phyloP scores from a whole-genome alignment of 2,329 filamentous ascomycete genomes.

The Stachybotrys elegans region DNA sequence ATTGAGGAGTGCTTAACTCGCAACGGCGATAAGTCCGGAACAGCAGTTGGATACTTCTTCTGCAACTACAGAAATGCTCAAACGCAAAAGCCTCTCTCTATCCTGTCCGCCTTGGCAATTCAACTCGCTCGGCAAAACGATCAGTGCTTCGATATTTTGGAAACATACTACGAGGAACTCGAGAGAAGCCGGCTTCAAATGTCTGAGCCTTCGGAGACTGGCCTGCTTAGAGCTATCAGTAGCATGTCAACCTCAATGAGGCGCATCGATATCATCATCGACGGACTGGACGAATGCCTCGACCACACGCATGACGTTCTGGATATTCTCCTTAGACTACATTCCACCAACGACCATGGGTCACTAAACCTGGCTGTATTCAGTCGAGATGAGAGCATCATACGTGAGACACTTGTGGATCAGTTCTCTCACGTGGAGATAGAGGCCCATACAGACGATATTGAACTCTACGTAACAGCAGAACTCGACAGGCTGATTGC shows the following conservation, averaged over 20 bases:
- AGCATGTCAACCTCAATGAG: not conserved
- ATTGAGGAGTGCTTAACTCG: constrained; percentile 4
- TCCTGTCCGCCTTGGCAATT: not conserved
- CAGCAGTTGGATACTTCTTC: constrained; percentile 7
- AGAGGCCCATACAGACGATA: constrained; percentile 3
- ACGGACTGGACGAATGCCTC: constrained; percentile 7
- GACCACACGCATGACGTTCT: constrained; percentile 1
- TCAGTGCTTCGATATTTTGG: not conserved
- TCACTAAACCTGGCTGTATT: constrained; percentile 2
- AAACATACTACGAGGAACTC: constrained; percentile 1
- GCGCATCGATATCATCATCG: constrained; percentile 3
- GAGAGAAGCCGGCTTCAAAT: not conserved
- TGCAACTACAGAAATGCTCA: constrained; percentile 5
- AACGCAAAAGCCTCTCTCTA: not conserved
- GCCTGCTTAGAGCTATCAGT: not conserved
- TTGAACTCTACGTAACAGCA: constrained; percentile 8
- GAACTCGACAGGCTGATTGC: constrained; percentile 8
- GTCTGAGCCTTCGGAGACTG: not conserved
- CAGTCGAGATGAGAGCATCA: constrained; percentile 8
- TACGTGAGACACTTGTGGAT: not conserved
- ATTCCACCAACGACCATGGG: not conserved
- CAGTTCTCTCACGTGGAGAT: constrained; percentile 2
- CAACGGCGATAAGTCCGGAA: not conserved
- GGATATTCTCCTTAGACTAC: not conserved
- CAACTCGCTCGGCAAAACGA: constrained; percentile 8